A percentile compares a stretch with the other conserved stretches of the same genome.
Evolutionary conservation across 106 monocot species (phyloP).

Genomic region (Narthecium ossifragum): DNA sequence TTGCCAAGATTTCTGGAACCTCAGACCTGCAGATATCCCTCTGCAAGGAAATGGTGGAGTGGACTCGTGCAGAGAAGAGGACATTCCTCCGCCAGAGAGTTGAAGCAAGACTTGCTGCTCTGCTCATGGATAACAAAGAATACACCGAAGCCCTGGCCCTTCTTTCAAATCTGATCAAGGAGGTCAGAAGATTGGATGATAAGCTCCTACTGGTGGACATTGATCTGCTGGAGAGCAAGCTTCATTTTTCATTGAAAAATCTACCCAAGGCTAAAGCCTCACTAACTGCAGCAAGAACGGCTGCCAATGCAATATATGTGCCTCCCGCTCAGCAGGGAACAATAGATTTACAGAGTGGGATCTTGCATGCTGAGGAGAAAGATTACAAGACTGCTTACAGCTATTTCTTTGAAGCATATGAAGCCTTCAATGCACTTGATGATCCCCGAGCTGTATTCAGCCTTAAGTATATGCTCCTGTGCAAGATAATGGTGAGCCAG

Average conservation of each 20-base stretch:
- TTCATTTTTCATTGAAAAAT: slow-evolving; percentile 87
- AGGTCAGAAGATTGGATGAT: slow-evolving; percentile 89
- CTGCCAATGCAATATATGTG: slow-evolving; percentile 94
- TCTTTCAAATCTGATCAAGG: slow-evolving; percentile 72
- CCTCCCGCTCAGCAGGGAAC: slow-evolving; percentile 92
- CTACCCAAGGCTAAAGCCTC: slow-evolving; percentile 94
- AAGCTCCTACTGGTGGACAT: slow-evolving; percentile 91
- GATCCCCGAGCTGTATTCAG: slow-evolving; percentile 81
- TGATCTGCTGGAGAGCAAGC: slow-evolving; percentile 88
- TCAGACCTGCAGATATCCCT: slow-evolving; percentile 18
- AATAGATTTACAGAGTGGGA: slow-evolving; percentile 90
- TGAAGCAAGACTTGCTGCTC: slow-evolving; percentile 79
- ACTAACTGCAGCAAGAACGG: slow-evolving; percentile 87
- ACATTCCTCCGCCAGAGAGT: slow-evolving; percentile 81
- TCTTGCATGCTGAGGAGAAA: slow-evolving; percentile 94
- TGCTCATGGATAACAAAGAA: slow-evolving; percentile 79
- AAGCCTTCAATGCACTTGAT: slow-evolving; percentile 86
- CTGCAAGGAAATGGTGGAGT: slow-evolving; percentile 15
- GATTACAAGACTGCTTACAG: slow-evolving; percentile 97
- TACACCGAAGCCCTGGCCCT: slow-evolving; percentile 75
- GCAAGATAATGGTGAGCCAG: slow-evolving; percentile 98
- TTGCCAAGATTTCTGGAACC: slow-evolving; percentile 12
- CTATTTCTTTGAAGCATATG: slow-evolving; percentile 97
- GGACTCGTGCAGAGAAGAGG: slow-evolving; percentile 11
- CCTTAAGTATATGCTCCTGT: slow-evolving; percentile 95